Conservation (phyloP, 352 stramenopile species). For the Blastocystis sp. region DNA sequence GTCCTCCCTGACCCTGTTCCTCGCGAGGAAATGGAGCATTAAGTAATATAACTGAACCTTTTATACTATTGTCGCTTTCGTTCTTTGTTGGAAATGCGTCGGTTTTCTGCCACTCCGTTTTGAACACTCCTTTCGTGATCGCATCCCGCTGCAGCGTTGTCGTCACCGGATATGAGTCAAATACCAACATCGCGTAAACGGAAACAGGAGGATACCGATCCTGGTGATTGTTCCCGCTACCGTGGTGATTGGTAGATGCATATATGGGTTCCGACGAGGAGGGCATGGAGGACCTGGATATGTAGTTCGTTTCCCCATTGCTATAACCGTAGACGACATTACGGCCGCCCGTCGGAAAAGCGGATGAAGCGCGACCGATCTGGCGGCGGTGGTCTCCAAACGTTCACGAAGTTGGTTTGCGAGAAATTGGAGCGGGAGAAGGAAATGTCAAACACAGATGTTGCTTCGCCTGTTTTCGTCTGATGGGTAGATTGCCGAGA, state of each 20-base stretch:
- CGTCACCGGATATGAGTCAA: background rate
- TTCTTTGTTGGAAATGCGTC: constrained; percentile 10
- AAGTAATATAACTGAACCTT: background rate
- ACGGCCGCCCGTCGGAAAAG: background rate
- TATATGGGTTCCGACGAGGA: constrained; percentile 13
- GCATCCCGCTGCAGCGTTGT: background rate
- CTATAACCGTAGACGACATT: background rate
- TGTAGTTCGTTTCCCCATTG: background rate
- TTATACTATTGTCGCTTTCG: background rate
- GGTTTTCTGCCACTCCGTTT: background rate
- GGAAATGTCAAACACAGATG: constrained; percentile 25
- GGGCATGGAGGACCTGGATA: background rate
- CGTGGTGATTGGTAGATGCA: background rate
- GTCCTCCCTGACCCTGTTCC: constrained; percentile 35
- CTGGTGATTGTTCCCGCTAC: background rate
- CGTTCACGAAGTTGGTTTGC: constrained; percentile 25
- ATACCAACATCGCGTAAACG: background rate
- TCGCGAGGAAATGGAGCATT: constrained; percentile 12
- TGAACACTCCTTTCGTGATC: background rate
- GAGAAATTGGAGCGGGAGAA: constrained; percentile 23
- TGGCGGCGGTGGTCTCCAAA: background rate
- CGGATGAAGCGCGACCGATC: background rate
- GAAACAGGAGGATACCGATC: background rate
- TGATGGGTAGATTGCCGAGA: constrained; percentile 13
- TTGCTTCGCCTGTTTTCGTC: background rate